Conservation (phyloP, 345 rosid species). For the Cardamine occulta region DNA sequence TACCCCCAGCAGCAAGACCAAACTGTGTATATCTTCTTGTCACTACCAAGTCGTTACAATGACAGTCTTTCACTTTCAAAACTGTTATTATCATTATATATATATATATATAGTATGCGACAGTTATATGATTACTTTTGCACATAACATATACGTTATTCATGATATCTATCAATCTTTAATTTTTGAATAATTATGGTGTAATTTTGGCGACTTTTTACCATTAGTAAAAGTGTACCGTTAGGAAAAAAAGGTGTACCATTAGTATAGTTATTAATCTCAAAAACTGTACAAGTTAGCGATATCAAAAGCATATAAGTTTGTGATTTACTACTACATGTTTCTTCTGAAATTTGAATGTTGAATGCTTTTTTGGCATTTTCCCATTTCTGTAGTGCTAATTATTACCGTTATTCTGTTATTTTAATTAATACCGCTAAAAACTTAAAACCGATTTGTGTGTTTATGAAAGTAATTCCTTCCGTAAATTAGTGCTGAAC, state of each 20-base stretch:
- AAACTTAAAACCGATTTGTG: background rate
- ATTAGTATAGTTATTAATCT: too few relatives aligned
- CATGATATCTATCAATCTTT: too few relatives aligned
- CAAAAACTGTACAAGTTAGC: too few relatives aligned
- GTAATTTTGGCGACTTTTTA: background rate
- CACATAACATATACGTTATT: background rate
- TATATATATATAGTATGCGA: background rate
- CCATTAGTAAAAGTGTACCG: background rate
- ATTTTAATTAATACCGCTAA: too few relatives aligned
- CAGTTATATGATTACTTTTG: background rate
- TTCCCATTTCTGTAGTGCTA: too few relatives aligned
- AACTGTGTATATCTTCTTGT: constrained; percentile 28
- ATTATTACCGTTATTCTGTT: too few relatives aligned
- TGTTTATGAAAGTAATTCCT: background rate
- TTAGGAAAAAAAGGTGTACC: too few relatives aligned
- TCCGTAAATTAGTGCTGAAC: background rate
- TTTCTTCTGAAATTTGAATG: too few relatives aligned
- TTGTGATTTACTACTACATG: too few relatives aligned
- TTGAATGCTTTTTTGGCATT: too few relatives aligned
- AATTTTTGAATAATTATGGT: background rate
- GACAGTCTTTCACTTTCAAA: constrained; percentile 17
- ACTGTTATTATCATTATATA: background rate
- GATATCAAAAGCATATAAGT: too few relatives aligned
- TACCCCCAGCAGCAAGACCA: background rate
- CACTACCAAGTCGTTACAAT: constrained; percentile 13